phyloP scores from a whole-genome alignment of 108 stramenopile genomes.

The Nitzschia sp. region DNA sequence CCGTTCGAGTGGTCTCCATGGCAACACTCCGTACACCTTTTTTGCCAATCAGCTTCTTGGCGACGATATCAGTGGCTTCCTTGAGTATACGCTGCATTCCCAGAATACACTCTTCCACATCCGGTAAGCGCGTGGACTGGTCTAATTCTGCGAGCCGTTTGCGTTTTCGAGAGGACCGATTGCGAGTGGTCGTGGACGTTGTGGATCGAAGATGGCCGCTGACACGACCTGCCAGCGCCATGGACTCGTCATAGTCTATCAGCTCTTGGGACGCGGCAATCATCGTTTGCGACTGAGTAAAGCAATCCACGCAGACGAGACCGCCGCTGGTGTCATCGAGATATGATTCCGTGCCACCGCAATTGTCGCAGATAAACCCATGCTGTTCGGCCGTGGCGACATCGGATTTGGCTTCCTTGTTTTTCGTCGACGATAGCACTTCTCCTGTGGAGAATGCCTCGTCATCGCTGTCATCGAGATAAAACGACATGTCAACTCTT shows the following conservation, averaged over 20 bases:
- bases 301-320: conserved; percentile 64
- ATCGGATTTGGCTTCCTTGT: not conserved
- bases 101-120: conserved; percentile 49
- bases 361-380: conserved; percentile 61
- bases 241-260: conserved; percentile 56
- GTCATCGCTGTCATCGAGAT: conserved; percentile 31
- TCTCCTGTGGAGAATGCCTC: conserved; percentile 1
- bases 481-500: conserved; percentile 46
- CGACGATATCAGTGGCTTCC: conserved; percentile 38
- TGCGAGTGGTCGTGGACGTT: not conserved
- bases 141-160: conserved; percentile 50
- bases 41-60: not conserved
- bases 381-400: not conserved
- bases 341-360: conserved; percentile 65
- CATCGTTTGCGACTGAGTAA: conserved; percentile 61
- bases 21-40: conserved; percentile 6
- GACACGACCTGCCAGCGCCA: conserved; percentile 38
- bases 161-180: not conserved
- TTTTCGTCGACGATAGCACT: not conserved
- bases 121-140: conserved; percentile 38
- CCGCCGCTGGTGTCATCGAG: conserved; percentile 54
- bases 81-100: conserved; percentile 51
- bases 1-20: conserved; percentile 18
- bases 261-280: conserved; percentile 44
- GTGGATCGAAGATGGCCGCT: conserved; percentile 5